Base-by-base conservation (phyloP, 208 protist genomes). In the Wallacemonas sp. region DNA sequence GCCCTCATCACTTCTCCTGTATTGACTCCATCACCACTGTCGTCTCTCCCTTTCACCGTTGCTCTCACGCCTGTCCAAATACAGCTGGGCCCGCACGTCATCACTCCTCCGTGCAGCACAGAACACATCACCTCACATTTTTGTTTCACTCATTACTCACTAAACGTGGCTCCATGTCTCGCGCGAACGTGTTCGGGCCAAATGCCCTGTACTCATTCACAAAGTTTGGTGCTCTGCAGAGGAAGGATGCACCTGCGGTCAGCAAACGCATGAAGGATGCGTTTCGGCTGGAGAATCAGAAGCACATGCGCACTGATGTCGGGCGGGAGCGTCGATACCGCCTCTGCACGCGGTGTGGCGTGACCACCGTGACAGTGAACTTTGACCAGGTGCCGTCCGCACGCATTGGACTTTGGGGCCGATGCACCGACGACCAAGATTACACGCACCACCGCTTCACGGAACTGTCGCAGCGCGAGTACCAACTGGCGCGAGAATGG, bases 361-460 rank as follows among this genome's bases (percentile, higher is more conserved):
- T 92, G 68, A 96, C 87, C 3, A 92, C 78, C 11, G 85, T 96
- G 19, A 93, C 85, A 34, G 78, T 96, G 33, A 94, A 94, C 66
- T 94, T 94, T 66, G 81, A 92, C 48, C 61, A 71, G 36, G 87
- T 94, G 29, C 91, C 91, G 0, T 92, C 85, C 2, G 84, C 86
- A 1, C 91, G 91, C 16, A 73, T 96, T 2, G 91, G 91, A 6
- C 64, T 96, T 32, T 94, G 86, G 85, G 91, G 91, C 1, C 83
- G 87, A 16, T 96, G 91, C 61, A 65, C 80, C 0, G 63, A 92
- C 64, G 82, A 91, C 44, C 76, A 74, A 52, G 91, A 96, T 64
- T 96, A 96, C 81, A 94, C 88, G 2, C 91, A 96, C 55, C 91
- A 96, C 72, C 74, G 78, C 16, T 81, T 90, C 21, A 71, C 68